Conservation (phyloP, 352 stramenopile species). For the Phytopythium montanum region DNA sequence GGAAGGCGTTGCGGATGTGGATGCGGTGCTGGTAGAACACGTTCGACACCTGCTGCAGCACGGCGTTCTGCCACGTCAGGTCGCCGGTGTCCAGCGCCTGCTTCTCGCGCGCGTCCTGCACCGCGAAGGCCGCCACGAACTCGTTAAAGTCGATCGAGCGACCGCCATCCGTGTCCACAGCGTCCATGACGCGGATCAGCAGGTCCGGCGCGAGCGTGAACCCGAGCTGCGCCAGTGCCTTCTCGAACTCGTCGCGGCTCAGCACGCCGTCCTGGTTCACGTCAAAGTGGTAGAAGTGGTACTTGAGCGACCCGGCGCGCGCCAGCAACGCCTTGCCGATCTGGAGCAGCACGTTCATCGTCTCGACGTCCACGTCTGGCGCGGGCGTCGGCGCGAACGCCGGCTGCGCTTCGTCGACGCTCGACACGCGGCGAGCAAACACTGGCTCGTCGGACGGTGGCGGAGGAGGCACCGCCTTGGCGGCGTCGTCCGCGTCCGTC, state of each 20-base stretch:
- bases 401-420: constrained; percentile 46
- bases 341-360: constrained; percentile 72
- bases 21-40: constrained; percentile 94
- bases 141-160: constrained; percentile 92
- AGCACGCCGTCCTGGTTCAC: constrained; percentile 83
- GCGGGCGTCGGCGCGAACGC: constrained; percentile 51
- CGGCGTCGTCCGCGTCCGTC: background rate
- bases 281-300: constrained; percentile 85
- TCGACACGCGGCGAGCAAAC: constrained; percentile 54
- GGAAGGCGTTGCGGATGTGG: constrained; percentile 90
- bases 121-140: constrained; percentile 87
- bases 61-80: constrained; percentile 89
- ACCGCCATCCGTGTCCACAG: constrained; percentile 86
- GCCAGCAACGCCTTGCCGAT: constrained; percentile 78
- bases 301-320: constrained; percentile 66
- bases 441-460: constrained; percentile 17
- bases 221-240: constrained; percentile 61
- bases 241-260: constrained; percentile 71
- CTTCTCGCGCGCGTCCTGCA: constrained; percentile 79
- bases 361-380: constrained; percentile 74
- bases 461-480: background rate
- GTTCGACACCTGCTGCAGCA: constrained; percentile 93
- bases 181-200: constrained; percentile 73
- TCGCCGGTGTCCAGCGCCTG: constrained; percentile 46
- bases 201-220: constrained; percentile 56